A percentile compares a stretch with the other conserved stretches of the same genome.
Evolutionary conservation across 1,284 basidiomycete genomes (phyloP).

Genomic region (Gastroboletus turbinatus): DNA sequence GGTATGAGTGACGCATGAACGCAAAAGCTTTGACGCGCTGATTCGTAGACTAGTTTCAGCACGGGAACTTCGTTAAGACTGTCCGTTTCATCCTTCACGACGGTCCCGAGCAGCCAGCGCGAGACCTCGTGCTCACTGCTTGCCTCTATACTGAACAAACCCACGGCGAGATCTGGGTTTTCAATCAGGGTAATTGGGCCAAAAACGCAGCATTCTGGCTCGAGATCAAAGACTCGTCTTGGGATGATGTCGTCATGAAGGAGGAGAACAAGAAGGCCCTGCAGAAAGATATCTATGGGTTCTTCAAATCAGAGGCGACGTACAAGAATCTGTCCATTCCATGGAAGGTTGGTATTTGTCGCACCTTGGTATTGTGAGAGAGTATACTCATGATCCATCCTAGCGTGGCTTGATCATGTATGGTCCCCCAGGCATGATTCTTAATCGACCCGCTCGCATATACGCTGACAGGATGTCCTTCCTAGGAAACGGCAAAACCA

Average conservation of each 20-base stretch:
- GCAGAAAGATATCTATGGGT: slow-evolving; percentile 72
- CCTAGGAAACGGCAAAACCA: slow-evolving; percentile 80
- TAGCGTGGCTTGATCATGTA: slow-evolving; percentile 73
- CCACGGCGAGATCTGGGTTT: slow-evolving; percentile 75
- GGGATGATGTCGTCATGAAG: slow-evolving; percentile 76
- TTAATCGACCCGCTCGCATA: background rate
- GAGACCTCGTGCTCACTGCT: slow-evolving; percentile 54
- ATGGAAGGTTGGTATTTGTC: slow-evolving; percentile 62
- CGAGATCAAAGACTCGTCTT: slow-evolving; percentile 70
- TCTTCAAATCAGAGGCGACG: slow-evolving; percentile 68
- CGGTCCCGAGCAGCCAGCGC: slow-evolving; percentile 51
- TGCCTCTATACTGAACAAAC: slow-evolving; percentile 52
- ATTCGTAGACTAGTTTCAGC: slow-evolving; percentile 44
- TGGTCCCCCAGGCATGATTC: slow-evolving; percentile 61
- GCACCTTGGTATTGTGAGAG: slow-evolving; percentile 2
- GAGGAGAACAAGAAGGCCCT: slow-evolving; percentile 65
- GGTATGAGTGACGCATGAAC: slow-evolving; percentile 20
- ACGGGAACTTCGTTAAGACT: slow-evolving; percentile 34
- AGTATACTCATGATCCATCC: background rate
- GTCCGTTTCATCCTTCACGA: slow-evolving; percentile 60
- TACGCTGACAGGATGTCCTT: slow-evolving; percentile 2
- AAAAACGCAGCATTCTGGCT: slow-evolving; percentile 65
- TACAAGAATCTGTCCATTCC: slow-evolving; percentile 76
- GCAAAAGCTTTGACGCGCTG: background rate
- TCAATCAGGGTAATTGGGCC: slow-evolving; percentile 65